Conservation (phyloP, 805 yeast species). For the Kluyveromyces wickerhamii region DNA sequence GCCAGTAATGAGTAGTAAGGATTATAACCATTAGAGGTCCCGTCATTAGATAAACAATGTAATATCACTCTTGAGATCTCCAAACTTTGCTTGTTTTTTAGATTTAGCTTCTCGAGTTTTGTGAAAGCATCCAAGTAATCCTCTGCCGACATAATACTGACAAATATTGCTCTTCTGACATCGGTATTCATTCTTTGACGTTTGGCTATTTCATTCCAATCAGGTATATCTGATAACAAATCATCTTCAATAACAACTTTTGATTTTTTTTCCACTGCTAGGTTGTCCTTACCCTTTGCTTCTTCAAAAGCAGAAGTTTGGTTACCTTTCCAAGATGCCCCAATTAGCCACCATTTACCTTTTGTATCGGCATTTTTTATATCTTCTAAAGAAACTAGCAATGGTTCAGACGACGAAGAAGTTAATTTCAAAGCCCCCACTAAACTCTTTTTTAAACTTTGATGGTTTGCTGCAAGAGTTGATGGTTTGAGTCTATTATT, state of each 20-base stretch:
- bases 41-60: conserved; percentile 80
- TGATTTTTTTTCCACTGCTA: conserved; percentile 14
- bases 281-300: conserved; percentile 14
- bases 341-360: conserved; percentile 99
- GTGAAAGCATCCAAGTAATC: conserved; percentile 85
- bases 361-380: conserved; percentile 64
- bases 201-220: conserved; percentile 82
- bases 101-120: conserved; percentile 67
- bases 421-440: conserved; percentile 42
- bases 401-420: conserved; percentile 46
- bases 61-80: conserved; percentile 81
- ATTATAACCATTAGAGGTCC: conserved; percentile 51
- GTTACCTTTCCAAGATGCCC: conserved; percentile 92
- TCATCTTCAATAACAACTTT: conserved; percentile 45
- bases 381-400: conserved; percentile 78
- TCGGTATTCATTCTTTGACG: conserved; percentile 93
- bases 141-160: conserved; percentile 90
- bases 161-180: conserved; percentile 85
- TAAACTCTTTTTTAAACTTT: conserved; percentile 39
- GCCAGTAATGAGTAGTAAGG: conserved; percentile 86
- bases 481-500: conserved; percentile 65
- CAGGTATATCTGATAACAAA: conserved; percentile 61
- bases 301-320: conserved; percentile 27
- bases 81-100: conserved; percentile 72
- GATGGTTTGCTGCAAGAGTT: conserved; percentile 24